Percentiles rank a stretch among this genome's conserved stretches.
These are phyloP conservation scores for Endocalyx cinctus DNA, from an alignment of 2,329 filamentous ascomycete species.

Conservation along the genomic window DNA sequence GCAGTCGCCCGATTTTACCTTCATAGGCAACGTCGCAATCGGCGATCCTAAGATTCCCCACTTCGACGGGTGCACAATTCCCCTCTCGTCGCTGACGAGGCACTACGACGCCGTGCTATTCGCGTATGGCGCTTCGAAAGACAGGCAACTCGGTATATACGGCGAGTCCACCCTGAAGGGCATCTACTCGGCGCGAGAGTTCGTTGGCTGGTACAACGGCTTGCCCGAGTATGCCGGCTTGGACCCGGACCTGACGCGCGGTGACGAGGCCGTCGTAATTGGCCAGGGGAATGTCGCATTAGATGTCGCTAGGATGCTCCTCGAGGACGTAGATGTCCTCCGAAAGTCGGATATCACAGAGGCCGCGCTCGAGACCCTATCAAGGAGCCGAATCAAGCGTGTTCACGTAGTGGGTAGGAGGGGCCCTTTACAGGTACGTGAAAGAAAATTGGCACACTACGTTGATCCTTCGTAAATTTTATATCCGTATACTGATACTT, in stretches of 20 bases:
- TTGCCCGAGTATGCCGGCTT: constrained; percentile 74
- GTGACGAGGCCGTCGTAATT: constrained; percentile 81
- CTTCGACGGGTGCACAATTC: constrained; percentile 47
- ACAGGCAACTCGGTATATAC: constrained; percentile 71
- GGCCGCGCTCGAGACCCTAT: constrained; percentile 69
- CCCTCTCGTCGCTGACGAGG: constrained; percentile 63
- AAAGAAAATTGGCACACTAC: no score
- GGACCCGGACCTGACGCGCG: constrained; percentile 66
- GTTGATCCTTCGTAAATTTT: no score
- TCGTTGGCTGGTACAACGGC: constrained; percentile 98
- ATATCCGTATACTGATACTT: no score
- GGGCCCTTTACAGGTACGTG: constrained; percentile 74
- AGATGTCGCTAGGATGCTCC: constrained; percentile 83
- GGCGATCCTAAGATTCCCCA: constrained; percentile 48
- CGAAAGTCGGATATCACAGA: constrained; percentile 85
- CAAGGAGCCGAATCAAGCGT: constrained; percentile 67
- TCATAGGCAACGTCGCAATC: constrained; percentile 83
- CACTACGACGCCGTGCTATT: constrained; percentile 93
- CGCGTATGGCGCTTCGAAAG: constrained; percentile 84
- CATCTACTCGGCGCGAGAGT: constrained; percentile 83
- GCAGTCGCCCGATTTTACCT: constrained; percentile 75
- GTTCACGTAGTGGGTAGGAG: constrained; percentile 86
- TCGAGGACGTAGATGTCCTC: constrained; percentile 70
- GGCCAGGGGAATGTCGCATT: constrained; percentile 96
- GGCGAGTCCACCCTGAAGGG: constrained; percentile 70